Evolutionary conservation across 352 stramenopile genomes (phyloP), one percentile per base, ranked within the genome.

Genomic region (Phytophthora capsici): DNA sequence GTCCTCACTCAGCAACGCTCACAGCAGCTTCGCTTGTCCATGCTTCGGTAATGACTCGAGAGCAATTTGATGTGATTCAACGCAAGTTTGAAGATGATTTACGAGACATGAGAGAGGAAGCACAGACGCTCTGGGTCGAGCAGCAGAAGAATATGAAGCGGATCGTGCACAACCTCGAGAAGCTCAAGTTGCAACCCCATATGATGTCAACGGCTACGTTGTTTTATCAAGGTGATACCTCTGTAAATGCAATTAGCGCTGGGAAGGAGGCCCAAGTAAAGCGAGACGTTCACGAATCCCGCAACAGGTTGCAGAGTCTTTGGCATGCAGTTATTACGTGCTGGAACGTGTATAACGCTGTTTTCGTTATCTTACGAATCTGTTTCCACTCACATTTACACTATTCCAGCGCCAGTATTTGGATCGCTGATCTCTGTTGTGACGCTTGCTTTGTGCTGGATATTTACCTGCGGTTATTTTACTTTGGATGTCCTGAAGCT

Each of bases 391-490:
- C 71, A 0, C 71, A 88, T 23, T 43, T 90, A 25, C 63, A 86
- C 25, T 70, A 73, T 34, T 74, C 74, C 0, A 38, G 19, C 37
- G 0, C 52, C 48, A 0, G 51, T 91, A 17, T 34, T 34, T 66
- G 68, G 61, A 41, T 75, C n/a, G 32, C 78, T 7, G 84, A 94
- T 37, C 43, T 90, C 1, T 23, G 69, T 4, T 86, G 84, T 16
- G 86, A 94, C 25, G 20, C 63, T 0, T 80, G 72, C 23, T 93
- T 90, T 49, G 63, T 34, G 0, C 10, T 66, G 2, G 84, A 93
- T 30, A 88, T 94, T 23, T 94, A 91, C 43, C 51, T 93, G 19
- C 71, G 75, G 10, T 52, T 92, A 7, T 93, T 78, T 32, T 92
- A 82, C 61, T 90, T 94, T 26, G 77, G 78, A 0, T 78, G 60